Evolutionary conservation across 768 basidiomycete species (phyloP).

Genomic region (Boletus rubescentipes): DNA sequence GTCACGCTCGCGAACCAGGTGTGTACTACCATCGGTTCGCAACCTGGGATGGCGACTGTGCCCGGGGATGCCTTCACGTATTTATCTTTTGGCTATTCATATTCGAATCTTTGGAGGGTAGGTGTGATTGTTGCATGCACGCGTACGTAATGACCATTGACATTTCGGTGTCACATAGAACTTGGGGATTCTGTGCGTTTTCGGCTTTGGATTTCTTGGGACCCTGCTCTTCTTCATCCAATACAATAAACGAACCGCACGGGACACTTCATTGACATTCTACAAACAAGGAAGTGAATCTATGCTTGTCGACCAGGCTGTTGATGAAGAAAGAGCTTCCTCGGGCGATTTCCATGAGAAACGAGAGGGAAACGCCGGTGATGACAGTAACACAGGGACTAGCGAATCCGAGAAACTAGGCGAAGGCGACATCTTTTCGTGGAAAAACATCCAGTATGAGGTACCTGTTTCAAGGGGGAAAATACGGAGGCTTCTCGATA

Average conservation of each 20-base stretch:
- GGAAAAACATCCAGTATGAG: slow-evolving; percentile 68
- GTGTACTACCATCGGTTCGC: slow-evolving; percentile 69
- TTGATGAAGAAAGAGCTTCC: slow-evolving; percentile 19
- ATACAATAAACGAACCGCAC: slow-evolving; percentile 27
- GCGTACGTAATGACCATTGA: neutral
- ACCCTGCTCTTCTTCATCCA: slow-evolving; percentile 39
- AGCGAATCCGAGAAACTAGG: slow-evolving; percentile 29
- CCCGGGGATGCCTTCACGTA: slow-evolving; percentile 59
- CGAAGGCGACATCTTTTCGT: slow-evolving; percentile 65
- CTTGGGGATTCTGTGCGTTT: slow-evolving; percentile 45
- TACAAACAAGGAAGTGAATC: slow-evolving; percentile 15
- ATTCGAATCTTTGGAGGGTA: slow-evolving; percentile 52
- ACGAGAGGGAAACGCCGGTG: too few species aligned
- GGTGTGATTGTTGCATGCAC: too few species aligned
- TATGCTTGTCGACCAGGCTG: neutral
- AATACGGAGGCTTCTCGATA: slow-evolving; percentile 61
- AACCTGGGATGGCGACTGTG: slow-evolving; percentile 61
- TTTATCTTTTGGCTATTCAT: slow-evolving; percentile 42
- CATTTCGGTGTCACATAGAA: slow-evolving; percentile 24
- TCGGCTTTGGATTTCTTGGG: slow-evolving; percentile 39
- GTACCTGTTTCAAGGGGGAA: too few species aligned
- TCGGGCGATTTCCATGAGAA: neutral
- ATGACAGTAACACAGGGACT: neutral
- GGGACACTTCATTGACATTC: slow-evolving; percentile 32
- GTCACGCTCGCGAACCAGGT: slow-evolving; percentile 69